Percentiles rank a stretch among this genome's conserved stretches.
Conservation (phyloP, 495 filamentous ascomycete species). For the Penicillium lagena region DNA sequence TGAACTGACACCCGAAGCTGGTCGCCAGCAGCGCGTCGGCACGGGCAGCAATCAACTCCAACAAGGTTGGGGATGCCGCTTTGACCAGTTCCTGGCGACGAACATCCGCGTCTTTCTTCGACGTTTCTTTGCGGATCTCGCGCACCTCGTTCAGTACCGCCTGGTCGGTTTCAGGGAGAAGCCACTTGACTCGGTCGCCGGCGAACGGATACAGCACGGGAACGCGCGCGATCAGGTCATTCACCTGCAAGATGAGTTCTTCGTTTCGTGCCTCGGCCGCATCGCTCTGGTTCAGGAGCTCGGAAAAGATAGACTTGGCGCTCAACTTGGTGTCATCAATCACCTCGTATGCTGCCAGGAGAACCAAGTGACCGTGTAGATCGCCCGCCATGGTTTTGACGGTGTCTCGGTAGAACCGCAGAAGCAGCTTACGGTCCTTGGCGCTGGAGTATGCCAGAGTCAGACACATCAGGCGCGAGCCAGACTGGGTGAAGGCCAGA, state of each 20-base stretch:
- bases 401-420: slow-evolving; percentile 80
- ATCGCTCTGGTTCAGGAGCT: slow-evolving; percentile 65
- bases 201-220: slow-evolving; percentile 81
- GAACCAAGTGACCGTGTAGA: slow-evolving; percentile 66
- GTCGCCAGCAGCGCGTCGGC: slow-evolving; percentile 60
- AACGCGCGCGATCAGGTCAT: slow-evolving; percentile 66
- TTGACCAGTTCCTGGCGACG: slow-evolving; percentile 71
- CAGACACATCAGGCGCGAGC: slow-evolving; percentile 73
- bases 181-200: slow-evolving; percentile 61
- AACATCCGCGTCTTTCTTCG: slow-evolving; percentile 79
- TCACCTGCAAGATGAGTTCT: slow-evolving; percentile 57
- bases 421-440: slow-evolving; percentile 86
- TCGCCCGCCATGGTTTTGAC: slow-evolving; percentile 78
- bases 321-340: slow-evolving; percentile 89
- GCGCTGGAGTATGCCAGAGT: slow-evolving; percentile 76
- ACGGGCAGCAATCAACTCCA: slow-evolving; percentile 64
- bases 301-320: slow-evolving; percentile 77
- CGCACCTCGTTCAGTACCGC: slow-evolving; percentile 68
- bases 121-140: slow-evolving; percentile 66
- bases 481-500: slow-evolving; percentile 88
- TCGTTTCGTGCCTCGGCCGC: slow-evolving; percentile 47
- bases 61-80: slow-evolving; percentile 48
- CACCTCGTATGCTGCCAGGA: slow-evolving; percentile 80
- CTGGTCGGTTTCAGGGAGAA: slow-evolving; percentile 55
- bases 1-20: slow-evolving; percentile 80